Evolutionary conservation across 345 rosid genomes (phyloP).

Genomic region (Salix koriyanagi): DNA sequence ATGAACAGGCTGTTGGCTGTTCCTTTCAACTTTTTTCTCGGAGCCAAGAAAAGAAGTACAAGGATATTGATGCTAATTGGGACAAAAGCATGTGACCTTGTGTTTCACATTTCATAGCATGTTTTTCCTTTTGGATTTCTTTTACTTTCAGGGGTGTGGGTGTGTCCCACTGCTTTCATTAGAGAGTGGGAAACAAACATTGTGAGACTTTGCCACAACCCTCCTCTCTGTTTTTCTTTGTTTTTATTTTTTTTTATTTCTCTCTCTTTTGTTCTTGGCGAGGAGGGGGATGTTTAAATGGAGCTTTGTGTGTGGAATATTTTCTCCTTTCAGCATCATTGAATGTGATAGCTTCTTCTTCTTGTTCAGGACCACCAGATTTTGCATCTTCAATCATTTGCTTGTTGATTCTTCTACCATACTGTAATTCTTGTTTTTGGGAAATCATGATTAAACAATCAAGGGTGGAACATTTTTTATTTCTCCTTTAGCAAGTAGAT

Average conservation of each 20-base stretch:
- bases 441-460: background rate
- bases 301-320: background rate
- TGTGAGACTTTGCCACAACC: no score
- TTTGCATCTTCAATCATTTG: background rate
- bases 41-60: slow-evolving; percentile 11
- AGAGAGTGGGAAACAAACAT: slow-evolving; percentile 5
- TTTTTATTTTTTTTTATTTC: background rate
- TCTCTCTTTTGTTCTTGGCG: background rate
- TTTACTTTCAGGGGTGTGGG: background rate
- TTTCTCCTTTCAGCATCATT: background rate
- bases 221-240: background rate
- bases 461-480: no score
- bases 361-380: background rate
- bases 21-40: slow-evolving; percentile 29
- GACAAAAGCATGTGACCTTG: slow-evolving; percentile 38
- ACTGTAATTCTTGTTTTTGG: background rate
- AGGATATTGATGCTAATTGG: slow-evolving; percentile 10
- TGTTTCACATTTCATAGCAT: slow-evolving; percentile 49
- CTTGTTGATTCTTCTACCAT: background rate
- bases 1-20: slow-evolving; percentile 36
- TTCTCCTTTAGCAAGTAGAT: no score
- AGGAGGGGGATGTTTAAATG: background rate
- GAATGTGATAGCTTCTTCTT: background rate
- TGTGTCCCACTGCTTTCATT: background rate
- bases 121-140: slow-evolving; percentile 26